Percentiles rank a stretch among this genome's conserved stretches.
Evolutionary conservation across 371 early-diverging fungal genomes (phyloP).

Genomic region (Mortierella sp.): DNA sequence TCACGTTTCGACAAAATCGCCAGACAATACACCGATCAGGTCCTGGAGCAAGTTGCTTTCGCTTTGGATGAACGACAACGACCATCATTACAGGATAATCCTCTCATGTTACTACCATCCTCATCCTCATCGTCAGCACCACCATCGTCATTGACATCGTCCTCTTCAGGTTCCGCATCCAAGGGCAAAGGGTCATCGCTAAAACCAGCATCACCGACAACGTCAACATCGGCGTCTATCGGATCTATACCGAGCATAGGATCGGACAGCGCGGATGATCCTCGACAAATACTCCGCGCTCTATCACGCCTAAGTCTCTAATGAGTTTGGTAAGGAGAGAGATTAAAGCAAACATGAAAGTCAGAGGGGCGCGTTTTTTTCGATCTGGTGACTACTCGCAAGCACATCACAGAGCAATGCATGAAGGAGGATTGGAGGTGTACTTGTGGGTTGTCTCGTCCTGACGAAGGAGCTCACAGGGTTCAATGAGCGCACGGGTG

Average conservation of each 20-base stretch:
- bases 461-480: no score
- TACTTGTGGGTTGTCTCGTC: no score
- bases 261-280: constrained; percentile 30
- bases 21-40: constrained; percentile 47
- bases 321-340: no score
- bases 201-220: constrained; percentile 2
- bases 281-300: constrained; percentile 44
- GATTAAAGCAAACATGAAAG: no score
- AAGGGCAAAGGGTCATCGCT: not conserved
- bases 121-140: constrained; percentile 7
- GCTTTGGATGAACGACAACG: constrained; percentile 49
- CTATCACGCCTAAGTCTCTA: constrained; percentile 45
- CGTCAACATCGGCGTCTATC: constrained; percentile 4
- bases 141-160: no score
- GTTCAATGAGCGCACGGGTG: no score
- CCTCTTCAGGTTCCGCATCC: constrained; percentile 3
- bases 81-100: constrained; percentile 11
- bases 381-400: no score
- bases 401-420: no score
- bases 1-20: constrained; percentile 47
- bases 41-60: constrained; percentile 46
- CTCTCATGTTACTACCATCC: constrained; percentile 1
- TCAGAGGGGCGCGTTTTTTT: no score
- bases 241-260: constrained; percentile 1
- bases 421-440: no score